Evolutionary conservation across 306 rosid species (phyloP).

Genomic region (Malus orientalis): DNA sequence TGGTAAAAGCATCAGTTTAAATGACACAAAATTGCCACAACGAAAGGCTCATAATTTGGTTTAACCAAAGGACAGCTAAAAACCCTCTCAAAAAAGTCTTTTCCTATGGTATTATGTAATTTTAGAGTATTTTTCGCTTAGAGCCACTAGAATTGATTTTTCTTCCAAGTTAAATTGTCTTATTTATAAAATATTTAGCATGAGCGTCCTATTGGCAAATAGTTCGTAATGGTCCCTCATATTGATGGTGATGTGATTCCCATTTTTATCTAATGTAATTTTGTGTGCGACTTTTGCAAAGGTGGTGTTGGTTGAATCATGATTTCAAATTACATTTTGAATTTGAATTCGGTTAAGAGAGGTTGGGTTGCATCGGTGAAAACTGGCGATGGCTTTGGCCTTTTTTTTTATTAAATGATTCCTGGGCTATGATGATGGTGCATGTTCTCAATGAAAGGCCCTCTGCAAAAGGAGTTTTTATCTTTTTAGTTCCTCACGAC

Average conservation of each 20-base stretch:
- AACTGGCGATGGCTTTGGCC: not conserved
- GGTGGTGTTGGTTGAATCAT: not conserved
- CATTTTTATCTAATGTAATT: not conserved
- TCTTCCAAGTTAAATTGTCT: not conserved
- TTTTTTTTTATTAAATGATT: not conserved
- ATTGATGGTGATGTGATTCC: not conserved
- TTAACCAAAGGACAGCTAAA: not conserved
- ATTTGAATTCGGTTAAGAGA: not conserved
- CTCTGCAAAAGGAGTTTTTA: not conserved
- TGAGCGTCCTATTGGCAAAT: not conserved
- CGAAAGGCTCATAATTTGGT: not conserved
- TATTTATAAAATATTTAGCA: not conserved
- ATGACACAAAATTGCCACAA: not conserved
- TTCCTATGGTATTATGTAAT: not conserved
- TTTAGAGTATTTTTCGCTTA: no score
- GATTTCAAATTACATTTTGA: not conserved
- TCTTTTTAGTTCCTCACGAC: not conserved
- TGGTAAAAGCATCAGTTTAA: not conserved
- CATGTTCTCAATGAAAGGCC: not conserved
- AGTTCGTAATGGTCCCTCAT: not conserved
- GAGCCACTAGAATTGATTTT: no score
- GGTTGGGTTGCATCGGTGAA: not conserved
- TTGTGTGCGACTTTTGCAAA: not conserved
- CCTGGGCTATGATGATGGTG: not conserved
- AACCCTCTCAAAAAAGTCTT: no score